Conservation (phyloP, 2,329 filamentous ascomycete species). For the Ophiostoma piceae region DNA sequence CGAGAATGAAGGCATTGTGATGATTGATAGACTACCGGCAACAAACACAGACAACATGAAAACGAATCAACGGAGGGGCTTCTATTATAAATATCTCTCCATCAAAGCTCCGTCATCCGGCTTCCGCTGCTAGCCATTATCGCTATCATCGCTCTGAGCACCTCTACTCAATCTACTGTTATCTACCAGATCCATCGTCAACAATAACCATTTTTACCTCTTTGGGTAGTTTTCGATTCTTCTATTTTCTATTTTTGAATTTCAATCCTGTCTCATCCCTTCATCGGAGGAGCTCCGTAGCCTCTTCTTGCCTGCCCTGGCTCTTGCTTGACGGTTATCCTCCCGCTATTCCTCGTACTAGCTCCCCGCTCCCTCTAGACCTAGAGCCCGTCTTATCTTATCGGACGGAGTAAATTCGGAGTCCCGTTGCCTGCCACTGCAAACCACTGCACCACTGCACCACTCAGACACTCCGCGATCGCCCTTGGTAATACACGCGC, state of each 20-base stretch:
- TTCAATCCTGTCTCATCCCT: not conserved
- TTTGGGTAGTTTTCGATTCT: slow-evolving; percentile 16
- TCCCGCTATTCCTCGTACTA: not conserved
- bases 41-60: not conserved
- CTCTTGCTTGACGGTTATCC: not conserved
- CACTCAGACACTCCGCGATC: not conserved
- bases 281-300: not conserved
- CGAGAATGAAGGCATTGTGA: slow-evolving; percentile 42
- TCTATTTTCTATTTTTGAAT: not conserved
- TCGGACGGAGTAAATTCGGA: slow-evolving; percentile 18
- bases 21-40: not conserved
- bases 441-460: not conserved
- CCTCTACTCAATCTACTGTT: too few relatives aligned
- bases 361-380: too few relatives aligned
- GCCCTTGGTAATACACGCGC: not conserved
- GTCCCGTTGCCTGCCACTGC: not conserved
- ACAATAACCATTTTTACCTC: not conserved
- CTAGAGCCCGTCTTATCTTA: slow-evolving; percentile 6
- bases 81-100: not conserved
- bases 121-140: slow-evolving; percentile 1
- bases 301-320: not conserved
- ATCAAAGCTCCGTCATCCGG: not conserved
- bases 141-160: not conserved
- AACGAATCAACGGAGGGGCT: not conserved
- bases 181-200: not conserved